Percentiles rank a stretch among this genome's conserved stretches.
Evolutionary conservation across 2,329 filamentous ascomycete genomes (phyloP).

Genomic region (Fusarium solani-melongenae): DNA sequence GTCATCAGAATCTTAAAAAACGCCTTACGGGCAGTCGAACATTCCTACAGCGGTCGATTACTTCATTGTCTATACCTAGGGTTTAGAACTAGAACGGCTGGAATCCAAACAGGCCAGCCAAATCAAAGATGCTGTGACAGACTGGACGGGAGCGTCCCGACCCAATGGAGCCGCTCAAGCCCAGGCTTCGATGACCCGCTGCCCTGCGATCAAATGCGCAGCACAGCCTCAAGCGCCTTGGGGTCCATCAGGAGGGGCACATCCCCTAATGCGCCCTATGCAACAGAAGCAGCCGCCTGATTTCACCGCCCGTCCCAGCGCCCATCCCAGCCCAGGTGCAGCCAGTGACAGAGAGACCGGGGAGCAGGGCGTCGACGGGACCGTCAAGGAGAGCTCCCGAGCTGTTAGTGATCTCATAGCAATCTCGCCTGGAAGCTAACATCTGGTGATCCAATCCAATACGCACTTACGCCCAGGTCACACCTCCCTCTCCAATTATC

Average conservation of each 20-base stretch:
- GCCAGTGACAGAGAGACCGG: conserved; percentile 13
- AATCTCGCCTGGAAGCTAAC: conserved; percentile 16
- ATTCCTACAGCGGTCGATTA: neutral
- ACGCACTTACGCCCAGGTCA: conserved; percentile 9
- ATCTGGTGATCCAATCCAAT: conserved; percentile 2
- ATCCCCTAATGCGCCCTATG: conserved; percentile 30
- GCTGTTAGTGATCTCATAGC: conserved; percentile 17
- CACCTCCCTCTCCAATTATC: conserved; percentile 39
- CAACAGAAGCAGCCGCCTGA: conserved; percentile 20
- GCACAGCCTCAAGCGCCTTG: conserved; percentile 11
- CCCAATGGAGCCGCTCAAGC: neutral
- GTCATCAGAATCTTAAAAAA: conserved; percentile 2
- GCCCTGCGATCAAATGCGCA: conserved; percentile 3
- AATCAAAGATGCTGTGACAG: neutral
- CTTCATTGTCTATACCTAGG: neutral
- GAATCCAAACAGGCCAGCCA: neutral
- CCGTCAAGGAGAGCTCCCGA: neutral
- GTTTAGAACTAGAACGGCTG: neutral
- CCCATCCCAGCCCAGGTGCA: conserved; percentile 24
- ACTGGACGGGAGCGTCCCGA: neutral
- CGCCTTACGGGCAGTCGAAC: neutral
- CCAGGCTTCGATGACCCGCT: conserved; percentile 3
- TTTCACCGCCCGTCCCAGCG: conserved; percentile 36
- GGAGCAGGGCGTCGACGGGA: neutral
- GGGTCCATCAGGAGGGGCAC: conserved; percentile 32